Conservation (phyloP, 1,284 basidiomycete species). For the Polyporus tsugae region DNA sequence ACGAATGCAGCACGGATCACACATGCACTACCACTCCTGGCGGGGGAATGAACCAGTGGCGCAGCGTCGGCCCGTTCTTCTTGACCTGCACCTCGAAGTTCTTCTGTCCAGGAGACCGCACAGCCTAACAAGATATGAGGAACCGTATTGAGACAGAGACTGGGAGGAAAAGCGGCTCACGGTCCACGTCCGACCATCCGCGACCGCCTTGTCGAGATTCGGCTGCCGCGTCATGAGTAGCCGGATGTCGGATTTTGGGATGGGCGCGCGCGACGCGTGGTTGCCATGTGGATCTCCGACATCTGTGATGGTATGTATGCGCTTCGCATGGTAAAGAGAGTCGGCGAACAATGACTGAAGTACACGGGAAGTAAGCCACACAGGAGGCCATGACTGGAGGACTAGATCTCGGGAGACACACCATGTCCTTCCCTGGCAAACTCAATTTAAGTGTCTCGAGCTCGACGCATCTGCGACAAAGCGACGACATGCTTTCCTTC, state of each 20-base stretch:
- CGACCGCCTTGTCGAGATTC: conserved; percentile 56
- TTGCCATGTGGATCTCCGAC: conserved; percentile 51
- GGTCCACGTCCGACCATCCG: conserved; percentile 64
- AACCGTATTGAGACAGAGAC: not conserved
- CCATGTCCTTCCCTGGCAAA: conserved; percentile 60
- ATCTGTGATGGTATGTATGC: conserved; percentile 58
- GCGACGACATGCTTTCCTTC: conserved; percentile 47
- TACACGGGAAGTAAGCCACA: not conserved
- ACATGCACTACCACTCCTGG: conserved; percentile 4
- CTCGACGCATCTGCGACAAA: conserved; percentile 52
- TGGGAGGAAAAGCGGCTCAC: conserved; percentile 44
- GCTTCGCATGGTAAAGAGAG: conserved; percentile 49
- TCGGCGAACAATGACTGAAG: conserved; percentile 39
- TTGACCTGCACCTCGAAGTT: conserved; percentile 32
- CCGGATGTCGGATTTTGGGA: conserved; percentile 52
- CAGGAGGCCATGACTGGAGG: not conserved
- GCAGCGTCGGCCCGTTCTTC: conserved; percentile 31
- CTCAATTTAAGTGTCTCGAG: conserved; percentile 61
- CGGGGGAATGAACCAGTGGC: conserved; percentile 42
- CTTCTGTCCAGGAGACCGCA: conserved; percentile 18
- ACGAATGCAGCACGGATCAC: not conserved
- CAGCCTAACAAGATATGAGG: conserved; percentile 20
- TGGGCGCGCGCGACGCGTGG: conserved; percentile 50
- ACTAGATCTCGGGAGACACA: conserved; percentile 40
- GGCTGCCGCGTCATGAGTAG: conserved; percentile 52